Conservation (phyloP, 2,329 filamentous ascomycete genomes). For the Cladosporium sp. region DNA sequence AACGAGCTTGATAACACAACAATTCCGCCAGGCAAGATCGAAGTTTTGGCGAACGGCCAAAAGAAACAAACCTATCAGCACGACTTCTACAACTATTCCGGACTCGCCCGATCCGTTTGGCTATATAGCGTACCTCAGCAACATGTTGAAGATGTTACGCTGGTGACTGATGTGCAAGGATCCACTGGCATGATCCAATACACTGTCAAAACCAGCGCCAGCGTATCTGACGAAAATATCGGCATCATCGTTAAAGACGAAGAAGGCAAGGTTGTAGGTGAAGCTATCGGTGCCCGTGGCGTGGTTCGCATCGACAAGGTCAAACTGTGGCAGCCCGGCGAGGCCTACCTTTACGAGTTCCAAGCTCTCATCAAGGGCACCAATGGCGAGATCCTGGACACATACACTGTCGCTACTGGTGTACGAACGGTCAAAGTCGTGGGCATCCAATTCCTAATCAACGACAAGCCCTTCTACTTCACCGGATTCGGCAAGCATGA, state of each 20-base stretch:
- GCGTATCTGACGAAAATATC: neutral
- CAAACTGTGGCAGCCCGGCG: slow-evolving; percentile 9
- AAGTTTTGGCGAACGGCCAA: neutral
- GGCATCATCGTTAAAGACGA: slow-evolving; percentile 3
- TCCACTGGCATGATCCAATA: slow-evolving; percentile 9
- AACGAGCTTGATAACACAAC: slow-evolving; percentile 8
- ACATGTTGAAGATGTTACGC: slow-evolving; percentile 7
- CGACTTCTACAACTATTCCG: slow-evolving; percentile 12
- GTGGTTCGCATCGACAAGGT: neutral
- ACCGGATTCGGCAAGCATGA: slow-evolving; percentile 11
- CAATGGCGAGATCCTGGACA: neutral
- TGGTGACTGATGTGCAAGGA: slow-evolving; percentile 4
- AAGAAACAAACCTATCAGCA: slow-evolving; percentile 5
- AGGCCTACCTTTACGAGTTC: slow-evolving; percentile 5
- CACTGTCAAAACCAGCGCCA: neutral
- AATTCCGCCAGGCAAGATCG: slow-evolving; percentile 5
- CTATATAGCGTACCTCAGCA: slow-evolving; percentile 9
- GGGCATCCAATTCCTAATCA: slow-evolving; percentile 10
- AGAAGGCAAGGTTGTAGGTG: neutral
- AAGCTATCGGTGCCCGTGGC: neutral
- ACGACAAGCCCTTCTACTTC: slow-evolving; percentile 13
- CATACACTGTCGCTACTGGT: slow-evolving; percentile 6
- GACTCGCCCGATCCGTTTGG: slow-evolving; percentile 10
- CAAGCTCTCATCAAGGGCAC: neutral
- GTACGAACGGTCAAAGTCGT: slow-evolving; percentile 7